phyloP scores from a whole-genome alignment of 169 alveolate genomes.

The Besnoitia besnoiti region DNA sequence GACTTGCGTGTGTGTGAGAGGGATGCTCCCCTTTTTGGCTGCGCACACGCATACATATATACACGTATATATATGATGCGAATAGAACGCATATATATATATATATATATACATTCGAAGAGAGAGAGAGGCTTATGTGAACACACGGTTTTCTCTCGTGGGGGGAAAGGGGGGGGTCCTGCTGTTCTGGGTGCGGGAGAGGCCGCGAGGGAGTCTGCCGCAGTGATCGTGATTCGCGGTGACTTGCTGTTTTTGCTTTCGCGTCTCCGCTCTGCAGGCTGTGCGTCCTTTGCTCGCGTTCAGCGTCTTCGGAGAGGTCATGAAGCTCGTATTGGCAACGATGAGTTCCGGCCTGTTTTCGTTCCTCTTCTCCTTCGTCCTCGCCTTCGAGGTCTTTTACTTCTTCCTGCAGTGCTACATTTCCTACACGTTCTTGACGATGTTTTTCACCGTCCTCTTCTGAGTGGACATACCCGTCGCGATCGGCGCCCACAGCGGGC shows the following conservation, averaged over 20 bases:
- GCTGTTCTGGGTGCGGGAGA: neutral
- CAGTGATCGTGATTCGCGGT: neutral
- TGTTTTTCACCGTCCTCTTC: constrained; percentile 89
- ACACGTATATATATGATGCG: no score
- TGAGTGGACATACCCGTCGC: no score
- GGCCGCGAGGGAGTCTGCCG: neutral
- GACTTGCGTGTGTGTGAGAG: neutral
- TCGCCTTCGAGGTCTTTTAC: constrained; percentile 88
- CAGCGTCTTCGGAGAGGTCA: constrained; percentile 87
- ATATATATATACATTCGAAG: neutral
- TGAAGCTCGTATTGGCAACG: constrained; percentile 85
- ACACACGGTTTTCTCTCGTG: neutral
- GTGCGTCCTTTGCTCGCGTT: constrained; percentile 89
- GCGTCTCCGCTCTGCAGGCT: constrained; percentile 72
- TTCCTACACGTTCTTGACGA: constrained; percentile 87
- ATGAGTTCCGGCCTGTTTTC: constrained; percentile 86
- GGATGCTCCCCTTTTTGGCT: neutral
- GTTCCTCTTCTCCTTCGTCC: constrained; percentile 84
- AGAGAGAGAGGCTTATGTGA: no score
- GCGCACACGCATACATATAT: no score
- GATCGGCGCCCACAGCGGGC: no score
- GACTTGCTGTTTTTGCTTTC: neutral
- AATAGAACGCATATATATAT: neutral
- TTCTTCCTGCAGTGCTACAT: constrained; percentile 88
- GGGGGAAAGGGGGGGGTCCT: neutral